These are phyloP conservation scores for Mycena floridula DNA, from an alignment of 768 basidiomycete genomes.

Conservation along the genomic window DNA sequence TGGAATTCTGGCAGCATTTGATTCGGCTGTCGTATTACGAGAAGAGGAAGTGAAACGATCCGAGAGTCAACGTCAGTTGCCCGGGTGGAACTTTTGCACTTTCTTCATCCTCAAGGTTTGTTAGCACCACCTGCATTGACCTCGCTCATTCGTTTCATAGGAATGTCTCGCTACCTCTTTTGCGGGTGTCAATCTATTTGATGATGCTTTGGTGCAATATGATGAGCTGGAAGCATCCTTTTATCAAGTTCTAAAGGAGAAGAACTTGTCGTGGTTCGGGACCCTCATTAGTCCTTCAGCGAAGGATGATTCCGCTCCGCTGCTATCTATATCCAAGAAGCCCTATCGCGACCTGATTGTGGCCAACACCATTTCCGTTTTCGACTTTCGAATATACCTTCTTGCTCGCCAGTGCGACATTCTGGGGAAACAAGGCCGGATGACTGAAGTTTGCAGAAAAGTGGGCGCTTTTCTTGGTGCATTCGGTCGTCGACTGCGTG, in stretches of 20 bases:
- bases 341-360: conserved; percentile 87
- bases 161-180: conserved; percentile 92
- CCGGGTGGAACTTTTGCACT: conserved; percentile 98
- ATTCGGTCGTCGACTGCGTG: conserved; percentile 71
- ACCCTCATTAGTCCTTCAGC: conserved; percentile 64
- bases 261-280: conserved; percentile 90
- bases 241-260: conserved; percentile 64
- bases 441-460: conserved; percentile 68
- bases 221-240: conserved; percentile 89
- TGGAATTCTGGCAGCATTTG: conserved; percentile 78
- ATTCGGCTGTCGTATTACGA: conserved; percentile 65
- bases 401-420: conserved; percentile 81
- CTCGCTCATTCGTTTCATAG: too few relatives aligned
- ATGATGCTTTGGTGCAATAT: conserved; percentile 86
- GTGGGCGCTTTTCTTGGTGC: conserved; percentile 68
- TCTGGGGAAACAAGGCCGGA: conserved; percentile 59
- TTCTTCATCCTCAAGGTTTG: conserved; percentile 92
- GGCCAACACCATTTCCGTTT: conserved; percentile 84
- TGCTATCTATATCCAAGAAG: conserved; percentile 76
- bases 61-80: conserved; percentile 85
- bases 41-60: conserved; percentile 90
- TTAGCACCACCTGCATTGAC: too few relatives aligned
- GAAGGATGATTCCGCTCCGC: conserved; percentile 74
- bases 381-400: conserved; percentile 90
- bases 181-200: conserved; percentile 82